Percentiles rank a stretch among this genome's conserved stretches.
phyloP scores from a whole-genome alignment of 331 rosid genomes.

The Ulmus americana region DNA sequence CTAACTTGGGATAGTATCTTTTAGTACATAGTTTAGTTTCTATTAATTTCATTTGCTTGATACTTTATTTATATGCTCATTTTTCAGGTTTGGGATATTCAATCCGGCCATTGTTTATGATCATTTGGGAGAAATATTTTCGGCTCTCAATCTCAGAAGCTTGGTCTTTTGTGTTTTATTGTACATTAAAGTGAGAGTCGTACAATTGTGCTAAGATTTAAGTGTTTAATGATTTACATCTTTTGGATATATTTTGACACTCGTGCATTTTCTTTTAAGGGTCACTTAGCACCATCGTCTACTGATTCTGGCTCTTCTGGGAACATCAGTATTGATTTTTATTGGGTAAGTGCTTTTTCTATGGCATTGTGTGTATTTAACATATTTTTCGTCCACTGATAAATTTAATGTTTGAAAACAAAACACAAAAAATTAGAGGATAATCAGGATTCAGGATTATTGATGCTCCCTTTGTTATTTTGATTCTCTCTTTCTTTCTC shows the following conservation, averaged over 20 bases:
- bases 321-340: constrained; percentile 74
- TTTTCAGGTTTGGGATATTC: constrained; percentile 87
- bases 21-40: constrained; percentile 46
- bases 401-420: neutral
- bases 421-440: too few relatives aligned
- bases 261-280: constrained; percentile 39
- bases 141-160: constrained; percentile 85
- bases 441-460: too few relatives aligned
- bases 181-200: constrained; percentile 68
- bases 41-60: neutral
- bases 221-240: neutral
- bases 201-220: neutral
- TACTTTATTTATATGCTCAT: constrained; percentile 11
- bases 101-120: constrained; percentile 73
- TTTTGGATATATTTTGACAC: constrained; percentile 23
- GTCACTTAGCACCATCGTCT: constrained; percentile 85
- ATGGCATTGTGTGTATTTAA: neutral
- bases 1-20: constrained; percentile 24
- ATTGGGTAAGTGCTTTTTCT: constrained; percentile 62
- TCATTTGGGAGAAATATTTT: constrained; percentile 91
- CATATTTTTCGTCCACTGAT: neutral
- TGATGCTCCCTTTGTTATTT: too few relatives aligned
- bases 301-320: constrained; percentile 86
- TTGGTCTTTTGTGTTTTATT: constrained; percentile 73
- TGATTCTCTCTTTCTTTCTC: too few relatives aligned